Percentiles rank a stretch among this genome's conserved stretches.
These are phyloP conservation scores for Eremomyces bilateralis DNA, from an alignment of 495 filamentous ascomycete genomes.

Conservation along the genomic window DNA sequence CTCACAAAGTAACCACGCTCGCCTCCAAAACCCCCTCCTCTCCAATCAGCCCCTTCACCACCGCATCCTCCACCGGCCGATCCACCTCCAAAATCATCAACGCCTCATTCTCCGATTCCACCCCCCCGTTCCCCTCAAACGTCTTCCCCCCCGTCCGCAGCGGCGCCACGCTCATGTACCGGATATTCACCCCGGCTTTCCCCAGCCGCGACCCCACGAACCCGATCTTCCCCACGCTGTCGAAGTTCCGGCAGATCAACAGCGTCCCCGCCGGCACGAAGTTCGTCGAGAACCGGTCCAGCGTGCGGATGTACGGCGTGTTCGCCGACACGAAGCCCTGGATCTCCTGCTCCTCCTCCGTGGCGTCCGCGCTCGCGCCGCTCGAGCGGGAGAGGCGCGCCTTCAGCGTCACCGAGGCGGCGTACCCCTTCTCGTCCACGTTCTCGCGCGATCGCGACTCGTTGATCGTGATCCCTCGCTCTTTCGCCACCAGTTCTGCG, in stretches of 20 bases:
- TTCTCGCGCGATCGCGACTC: constrained; percentile 35
- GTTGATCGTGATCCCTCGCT: constrained; percentile 46
- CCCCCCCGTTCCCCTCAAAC: constrained; percentile 9
- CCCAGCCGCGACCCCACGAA: constrained; percentile 42
- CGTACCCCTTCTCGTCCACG: constrained; percentile 28
- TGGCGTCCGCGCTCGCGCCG: constrained; percentile 8
- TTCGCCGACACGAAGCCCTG: constrained; percentile 40
- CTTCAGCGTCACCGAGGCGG: constrained; percentile 37
- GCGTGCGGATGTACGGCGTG: constrained; percentile 36
- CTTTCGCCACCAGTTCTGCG: constrained; percentile 41
- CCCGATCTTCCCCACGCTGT: constrained; percentile 52
- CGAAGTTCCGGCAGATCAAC: constrained; percentile 47
- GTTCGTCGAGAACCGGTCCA: constrained; percentile 39
- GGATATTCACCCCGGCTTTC: constrained; percentile 42
- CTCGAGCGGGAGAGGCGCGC: constrained; percentile 21
- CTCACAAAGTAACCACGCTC: constrained; percentile 26
- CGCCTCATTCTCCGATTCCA: constrained; percentile 28
- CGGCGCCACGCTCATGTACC: constrained; percentile 45
- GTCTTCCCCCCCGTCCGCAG: constrained; percentile 15
- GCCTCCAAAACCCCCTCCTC: constrained; percentile 41
- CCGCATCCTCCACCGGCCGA: constrained; percentile 29
- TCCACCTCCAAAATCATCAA: constrained; percentile 55
- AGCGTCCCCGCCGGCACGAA: constrained; percentile 43
- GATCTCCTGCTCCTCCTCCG: constrained; percentile 28
- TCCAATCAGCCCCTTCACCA: constrained; percentile 29